Evolutionary conservation across 805 yeast species (phyloP).

Genomic region (Hanseniaspora jakobsenii): DNA sequence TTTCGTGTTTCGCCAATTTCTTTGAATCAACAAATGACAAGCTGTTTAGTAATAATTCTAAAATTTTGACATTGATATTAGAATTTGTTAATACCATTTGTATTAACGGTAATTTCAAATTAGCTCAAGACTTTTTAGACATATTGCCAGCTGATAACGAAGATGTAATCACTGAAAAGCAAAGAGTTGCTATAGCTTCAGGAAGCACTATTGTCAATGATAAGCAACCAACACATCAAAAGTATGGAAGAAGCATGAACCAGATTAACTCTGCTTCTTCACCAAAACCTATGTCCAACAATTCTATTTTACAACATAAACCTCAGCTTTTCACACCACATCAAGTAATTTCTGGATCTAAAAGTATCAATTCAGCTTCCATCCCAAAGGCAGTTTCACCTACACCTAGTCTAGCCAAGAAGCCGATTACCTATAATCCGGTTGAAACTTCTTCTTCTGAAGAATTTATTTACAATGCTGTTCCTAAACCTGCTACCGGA

Average conservation of each 20-base stretch:
- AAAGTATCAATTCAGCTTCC: too few relatives aligned
- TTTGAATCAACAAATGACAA: slow-evolving; percentile 18
- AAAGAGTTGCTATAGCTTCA: slow-evolving; percentile 62
- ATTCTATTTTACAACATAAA: slow-evolving; percentile 8
- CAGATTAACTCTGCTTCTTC: background rate
- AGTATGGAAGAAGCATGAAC: background rate
- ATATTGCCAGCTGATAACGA: slow-evolving; percentile 65
- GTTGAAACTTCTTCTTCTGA: background rate
- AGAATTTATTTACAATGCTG: slow-evolving; percentile 3
- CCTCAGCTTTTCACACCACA: background rate
- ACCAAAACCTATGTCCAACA: background rate
- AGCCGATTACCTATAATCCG: slow-evolving; percentile 6
- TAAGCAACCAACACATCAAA: slow-evolving; percentile 1
- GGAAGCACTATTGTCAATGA: slow-evolving; percentile 24
- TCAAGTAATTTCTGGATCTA: too few relatives aligned
- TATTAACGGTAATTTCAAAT: slow-evolving; percentile 68
- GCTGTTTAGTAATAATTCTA: slow-evolving; percentile 24
- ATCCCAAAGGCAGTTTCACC: slow-evolving; percentile 8
- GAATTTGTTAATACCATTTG: slow-evolving; percentile 77
- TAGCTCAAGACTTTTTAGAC: slow-evolving; percentile 59
- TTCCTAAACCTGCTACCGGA: slow-evolving; percentile 3
- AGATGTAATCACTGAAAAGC: slow-evolving; percentile 61
- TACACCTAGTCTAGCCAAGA: background rate
- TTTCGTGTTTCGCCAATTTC: slow-evolving; percentile 43
- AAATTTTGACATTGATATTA: slow-evolving; percentile 41